phyloP scores from a whole-genome alignment of 495 filamentous ascomycete genomes.

The Aspergillus bertholletiae region DNA sequence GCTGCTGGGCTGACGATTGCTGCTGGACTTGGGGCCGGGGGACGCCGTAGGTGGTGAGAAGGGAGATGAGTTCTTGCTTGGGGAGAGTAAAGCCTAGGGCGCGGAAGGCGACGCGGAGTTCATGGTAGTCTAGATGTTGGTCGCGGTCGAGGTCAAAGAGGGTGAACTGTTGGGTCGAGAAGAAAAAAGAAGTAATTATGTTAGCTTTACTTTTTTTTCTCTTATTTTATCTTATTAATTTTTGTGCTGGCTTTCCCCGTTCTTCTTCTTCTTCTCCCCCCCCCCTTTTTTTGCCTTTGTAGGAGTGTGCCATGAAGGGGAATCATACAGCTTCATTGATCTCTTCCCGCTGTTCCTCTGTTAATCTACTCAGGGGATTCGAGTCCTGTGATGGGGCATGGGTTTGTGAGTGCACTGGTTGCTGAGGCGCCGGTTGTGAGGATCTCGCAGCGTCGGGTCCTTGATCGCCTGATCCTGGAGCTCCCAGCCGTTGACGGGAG shows the following conservation, averaged over 20 bases:
- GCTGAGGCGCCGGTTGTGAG: slow-evolving; percentile 24
- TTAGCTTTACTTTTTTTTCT: slow-evolving; percentile 12
- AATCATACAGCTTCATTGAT: slow-evolving; percentile 79
- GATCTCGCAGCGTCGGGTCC: slow-evolving; percentile 28
- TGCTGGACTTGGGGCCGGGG: slow-evolving; percentile 50
- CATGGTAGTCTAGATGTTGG: slow-evolving; percentile 90
- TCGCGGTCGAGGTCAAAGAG: slow-evolving; percentile 98
- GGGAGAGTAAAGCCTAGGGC: slow-evolving; percentile 90
- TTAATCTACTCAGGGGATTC: slow-evolving; percentile 53
- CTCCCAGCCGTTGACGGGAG: slow-evolving; percentile 33
- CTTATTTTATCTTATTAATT: slow-evolving; percentile 4
- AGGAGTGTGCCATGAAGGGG: too few species aligned
- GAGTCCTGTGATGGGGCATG: slow-evolving; percentile 39
- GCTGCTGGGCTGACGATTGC: slow-evolving; percentile 27
- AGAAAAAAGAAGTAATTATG: too few species aligned
- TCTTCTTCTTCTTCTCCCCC: background rate
- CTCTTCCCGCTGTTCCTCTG: slow-evolving; percentile 84
- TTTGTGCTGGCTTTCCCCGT: background rate
- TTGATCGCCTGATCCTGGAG: slow-evolving; percentile 26
- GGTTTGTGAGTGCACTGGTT: slow-evolving; percentile 29
- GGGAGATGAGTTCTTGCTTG: slow-evolving; percentile 73
- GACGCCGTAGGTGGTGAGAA: slow-evolving; percentile 71
- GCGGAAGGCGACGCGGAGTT: slow-evolving; percentile 96
- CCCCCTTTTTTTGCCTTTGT: too few species aligned
- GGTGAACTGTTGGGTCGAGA: slow-evolving; percentile 74